A percentile compares a stretch with the other conserved stretches of the same genome.
These are phyloP conservation scores for Actinomucor elegans DNA, from an alignment of 371 early-diverging fungal species.

Conservation along the genomic window DNA sequence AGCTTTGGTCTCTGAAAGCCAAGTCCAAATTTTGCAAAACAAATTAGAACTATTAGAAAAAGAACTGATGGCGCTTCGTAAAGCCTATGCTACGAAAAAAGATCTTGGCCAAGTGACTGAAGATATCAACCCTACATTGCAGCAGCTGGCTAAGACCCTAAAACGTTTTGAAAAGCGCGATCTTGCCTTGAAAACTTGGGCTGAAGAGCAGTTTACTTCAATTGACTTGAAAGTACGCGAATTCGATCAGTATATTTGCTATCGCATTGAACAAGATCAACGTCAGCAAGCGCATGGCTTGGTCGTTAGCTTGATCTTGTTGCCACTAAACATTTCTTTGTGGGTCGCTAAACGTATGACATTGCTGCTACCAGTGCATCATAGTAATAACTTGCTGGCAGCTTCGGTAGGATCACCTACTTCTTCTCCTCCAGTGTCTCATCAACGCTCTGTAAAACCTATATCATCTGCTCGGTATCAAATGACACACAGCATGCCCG, in stretches of 20 bases:
- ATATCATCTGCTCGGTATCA: constrained; percentile 1
- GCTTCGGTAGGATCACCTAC: background rate
- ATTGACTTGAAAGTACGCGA: constrained; percentile 54
- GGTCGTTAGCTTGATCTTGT: constrained; percentile 32
- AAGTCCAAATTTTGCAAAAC: constrained; percentile 43
- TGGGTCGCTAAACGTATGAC: constrained; percentile 41
- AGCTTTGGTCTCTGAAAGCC: constrained; percentile 44
- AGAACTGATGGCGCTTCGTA: constrained; percentile 55
- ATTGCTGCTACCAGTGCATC: constrained; percentile 4
- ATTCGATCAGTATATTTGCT: constrained; percentile 48
- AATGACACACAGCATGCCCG: constrained; percentile 5
- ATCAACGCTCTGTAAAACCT: background rate
- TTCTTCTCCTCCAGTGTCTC: background rate
- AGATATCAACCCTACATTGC: constrained; percentile 26
- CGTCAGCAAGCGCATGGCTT: constrained; percentile 26
- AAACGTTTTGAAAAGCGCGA: constrained; percentile 57
- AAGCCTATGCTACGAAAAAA: constrained; percentile 65
- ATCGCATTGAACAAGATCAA: constrained; percentile 52
- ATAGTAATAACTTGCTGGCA: background rate
- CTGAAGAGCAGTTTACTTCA: constrained; percentile 53
- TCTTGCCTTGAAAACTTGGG: constrained; percentile 38
- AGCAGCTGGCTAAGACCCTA: constrained; percentile 47
- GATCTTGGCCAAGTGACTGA: constrained; percentile 53
- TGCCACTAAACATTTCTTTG: constrained; percentile 44
- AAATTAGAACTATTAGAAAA: constrained; percentile 56